Evolutionary conservation across 2,329 filamentous ascomycete species (phyloP).

Genomic region (Pseudogymnoascus sp.): DNA sequence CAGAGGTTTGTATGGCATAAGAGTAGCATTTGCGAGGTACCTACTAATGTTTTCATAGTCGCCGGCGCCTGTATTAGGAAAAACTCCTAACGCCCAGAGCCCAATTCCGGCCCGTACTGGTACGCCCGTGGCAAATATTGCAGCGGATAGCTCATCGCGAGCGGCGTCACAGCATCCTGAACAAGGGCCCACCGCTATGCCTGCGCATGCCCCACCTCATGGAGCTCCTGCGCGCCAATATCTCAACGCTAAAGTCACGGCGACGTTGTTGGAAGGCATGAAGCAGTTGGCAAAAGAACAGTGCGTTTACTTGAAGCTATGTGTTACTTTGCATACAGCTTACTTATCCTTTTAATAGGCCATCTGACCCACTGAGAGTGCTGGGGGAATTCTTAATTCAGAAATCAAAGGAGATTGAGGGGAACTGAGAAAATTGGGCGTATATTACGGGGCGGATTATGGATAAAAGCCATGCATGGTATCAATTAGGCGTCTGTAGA

Average conservation of each 20-base stretch:
- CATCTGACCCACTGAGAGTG: constrained; percentile 59
- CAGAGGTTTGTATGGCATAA: not conserved
- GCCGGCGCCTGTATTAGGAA: constrained; percentile 20
- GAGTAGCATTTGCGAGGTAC: not conserved
- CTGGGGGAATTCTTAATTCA: constrained; percentile 65
- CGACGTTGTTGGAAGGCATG: constrained; percentile 64
- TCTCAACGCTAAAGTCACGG: constrained; percentile 63
- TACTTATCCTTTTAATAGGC: constrained; percentile 35
- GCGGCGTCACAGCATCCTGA: constrained; percentile 52
- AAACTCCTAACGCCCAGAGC: constrained; percentile 21
- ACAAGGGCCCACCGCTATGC: constrained; percentile 41
- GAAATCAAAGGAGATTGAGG: constrained; percentile 58
- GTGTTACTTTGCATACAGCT: not conserved
- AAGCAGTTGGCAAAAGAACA: constrained; percentile 63
- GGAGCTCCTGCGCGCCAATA: constrained; percentile 64
- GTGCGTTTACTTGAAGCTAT: constrained; percentile 38
- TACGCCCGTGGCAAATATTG: constrained; percentile 37
- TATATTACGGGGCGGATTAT: not conserved
- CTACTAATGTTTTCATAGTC: constrained; percentile 16
- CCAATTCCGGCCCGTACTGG: constrained; percentile 35
- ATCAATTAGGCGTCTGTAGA: not conserved
- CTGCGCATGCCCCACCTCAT: constrained; percentile 52
- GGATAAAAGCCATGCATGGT: not conserved
- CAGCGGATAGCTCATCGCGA: constrained; percentile 40
- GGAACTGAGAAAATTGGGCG: constrained; percentile 16